Conservation (phyloP, 805 yeast genomes). For the Cyberlindnera xylosilytica region DNA sequence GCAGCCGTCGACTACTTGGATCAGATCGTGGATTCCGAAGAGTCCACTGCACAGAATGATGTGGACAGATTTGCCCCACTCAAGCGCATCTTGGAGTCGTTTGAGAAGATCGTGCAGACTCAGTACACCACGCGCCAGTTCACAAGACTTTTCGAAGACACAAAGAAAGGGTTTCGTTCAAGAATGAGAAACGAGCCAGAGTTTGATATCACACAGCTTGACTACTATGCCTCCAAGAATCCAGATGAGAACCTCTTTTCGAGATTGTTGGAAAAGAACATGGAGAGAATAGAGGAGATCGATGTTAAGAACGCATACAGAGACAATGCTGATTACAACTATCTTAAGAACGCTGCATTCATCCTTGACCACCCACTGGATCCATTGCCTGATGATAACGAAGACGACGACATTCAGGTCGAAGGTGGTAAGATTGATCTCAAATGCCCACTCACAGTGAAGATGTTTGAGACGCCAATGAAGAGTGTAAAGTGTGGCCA, state of each 20-base stretch:
- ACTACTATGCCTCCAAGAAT: constrained; percentile 3
- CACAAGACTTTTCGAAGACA: constrained; percentile 12
- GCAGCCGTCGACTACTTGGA: constrained; percentile 17
- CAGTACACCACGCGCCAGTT: constrained; percentile 16
- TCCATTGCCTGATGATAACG: constrained; percentile 47
- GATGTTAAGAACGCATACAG: constrained; percentile 2
- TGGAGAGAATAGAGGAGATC: neutral
- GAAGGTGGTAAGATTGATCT: constrained; percentile 71
- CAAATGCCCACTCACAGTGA: constrained; percentile 62
- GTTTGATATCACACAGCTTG: constrained; percentile 14
- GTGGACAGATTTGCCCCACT: constrained; percentile 12
- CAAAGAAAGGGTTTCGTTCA: constrained; percentile 10
- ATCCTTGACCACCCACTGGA: constrained; percentile 58
- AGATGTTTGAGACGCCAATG: constrained; percentile 51
- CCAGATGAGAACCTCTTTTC: constrained; percentile 11
- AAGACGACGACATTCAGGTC: constrained; percentile 51
- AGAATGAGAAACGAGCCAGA: constrained; percentile 10
- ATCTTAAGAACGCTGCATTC: constrained; percentile 41
- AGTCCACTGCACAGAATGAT: constrained; percentile 6
- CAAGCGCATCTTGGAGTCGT: constrained; percentile 11
- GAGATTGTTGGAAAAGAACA: constrained; percentile 7
- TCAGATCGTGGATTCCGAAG: constrained; percentile 10
- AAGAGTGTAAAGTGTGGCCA: constrained; percentile 58
- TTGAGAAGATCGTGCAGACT: constrained; percentile 19
- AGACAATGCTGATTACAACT: constrained; percentile 12